A percentile compares a stretch with the other conserved stretches of the same genome.
Conservation (phyloP, 1,284 basidiomycete species). For the Cutaneotrichosporon cavernicola region DNA sequence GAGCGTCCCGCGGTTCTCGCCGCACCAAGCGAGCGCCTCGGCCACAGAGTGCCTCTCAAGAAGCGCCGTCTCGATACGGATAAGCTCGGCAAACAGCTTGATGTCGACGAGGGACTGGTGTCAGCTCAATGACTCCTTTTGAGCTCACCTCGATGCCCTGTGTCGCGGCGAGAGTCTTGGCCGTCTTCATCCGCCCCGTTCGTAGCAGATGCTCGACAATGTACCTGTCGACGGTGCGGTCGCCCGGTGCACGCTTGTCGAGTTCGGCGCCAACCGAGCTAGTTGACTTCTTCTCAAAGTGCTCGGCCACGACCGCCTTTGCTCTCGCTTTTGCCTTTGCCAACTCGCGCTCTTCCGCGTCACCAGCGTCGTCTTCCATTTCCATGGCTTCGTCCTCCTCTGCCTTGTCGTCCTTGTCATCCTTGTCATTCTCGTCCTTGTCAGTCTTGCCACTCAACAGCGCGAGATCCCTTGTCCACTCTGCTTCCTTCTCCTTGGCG, state of each 20-base stretch:
- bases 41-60: slow-evolving; percentile 67
- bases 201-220: slow-evolving; percentile 88
- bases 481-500: slow-evolving; percentile 6
- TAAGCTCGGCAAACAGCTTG: slow-evolving; percentile 85
- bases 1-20: slow-evolving; percentile 87
- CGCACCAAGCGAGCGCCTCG: slow-evolving; percentile 91
- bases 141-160: slow-evolving; percentile 45
- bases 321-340: slow-evolving; percentile 6
- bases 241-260: slow-evolving; percentile 9
- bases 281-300: slow-evolving; percentile 14
- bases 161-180: slow-evolving; percentile 37
- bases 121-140: not conserved
- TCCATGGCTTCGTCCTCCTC: slow-evolving; percentile 1
- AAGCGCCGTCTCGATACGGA: slow-evolving; percentile 77
- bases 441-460: slow-evolving; percentile 15
- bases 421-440: slow-evolving; percentile 8
- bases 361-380: not conserved
- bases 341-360: not conserved
- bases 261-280: not conserved
- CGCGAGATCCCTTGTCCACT: slow-evolving; percentile 2
- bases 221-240: slow-evolving; percentile 70
- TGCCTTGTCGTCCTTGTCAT: slow-evolving; percentile 6
- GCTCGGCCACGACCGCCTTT: slow-evolving; percentile 11
- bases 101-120: slow-evolving; percentile 77
- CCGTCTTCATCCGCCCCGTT: slow-evolving; percentile 45